phyloP scores from a whole-genome alignment of 495 filamentous ascomycete genomes.

The Penicillium maclennaniae region DNA sequence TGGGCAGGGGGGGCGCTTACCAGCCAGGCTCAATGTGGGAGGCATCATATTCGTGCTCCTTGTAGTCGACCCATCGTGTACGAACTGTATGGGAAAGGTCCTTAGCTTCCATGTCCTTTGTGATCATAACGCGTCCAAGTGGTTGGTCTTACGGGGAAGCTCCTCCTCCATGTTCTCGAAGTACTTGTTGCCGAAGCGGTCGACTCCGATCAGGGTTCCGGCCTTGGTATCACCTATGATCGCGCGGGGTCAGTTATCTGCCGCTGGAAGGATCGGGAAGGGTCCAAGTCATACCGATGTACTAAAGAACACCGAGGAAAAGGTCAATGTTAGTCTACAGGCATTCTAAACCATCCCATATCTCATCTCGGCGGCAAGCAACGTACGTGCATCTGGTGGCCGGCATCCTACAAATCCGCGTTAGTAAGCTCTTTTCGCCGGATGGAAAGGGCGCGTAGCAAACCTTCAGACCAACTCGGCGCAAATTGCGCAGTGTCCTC shows the following conservation, averaged over 20 bases:
- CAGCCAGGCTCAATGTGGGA: conserved; percentile 95
- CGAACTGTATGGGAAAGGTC: conserved; percentile 56
- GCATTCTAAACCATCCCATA: conserved; percentile 3
- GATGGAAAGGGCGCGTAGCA: conserved; percentile 8
- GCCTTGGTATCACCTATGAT: conserved; percentile 90
- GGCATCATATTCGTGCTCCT: conserved; percentile 79
- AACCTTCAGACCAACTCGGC: conserved; percentile 84
- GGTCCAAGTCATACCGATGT: conserved; percentile 56
- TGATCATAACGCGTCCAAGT: background rate
- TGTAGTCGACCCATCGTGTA: conserved; percentile 98
- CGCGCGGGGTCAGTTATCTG: conserved; percentile 13
- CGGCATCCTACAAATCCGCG: conserved; percentile 62
- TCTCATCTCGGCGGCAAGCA: conserved; percentile 12
- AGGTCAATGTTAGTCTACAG: conserved; percentile 21
- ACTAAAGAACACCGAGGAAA: conserved; percentile 40
- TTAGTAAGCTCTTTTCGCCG: conserved; percentile 25
- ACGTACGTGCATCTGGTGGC: conserved; percentile 86
- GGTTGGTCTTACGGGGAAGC: conserved; percentile 67
- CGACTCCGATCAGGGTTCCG: conserved; percentile 77
- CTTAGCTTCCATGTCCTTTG: background rate
- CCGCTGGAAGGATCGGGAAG: background rate
- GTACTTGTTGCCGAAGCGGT: conserved; percentile 95
- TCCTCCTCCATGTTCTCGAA: conserved; percentile 92
- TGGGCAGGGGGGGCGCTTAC: conserved; percentile 37
- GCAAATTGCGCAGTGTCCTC: conserved; percentile 81